Percentiles rank a stretch among this genome's conserved stretches.
Evolutionary conservation across 1,284 basidiomycete genomes (phyloP).

Genomic region (Phellopilus nigrolimitatus): DNA sequence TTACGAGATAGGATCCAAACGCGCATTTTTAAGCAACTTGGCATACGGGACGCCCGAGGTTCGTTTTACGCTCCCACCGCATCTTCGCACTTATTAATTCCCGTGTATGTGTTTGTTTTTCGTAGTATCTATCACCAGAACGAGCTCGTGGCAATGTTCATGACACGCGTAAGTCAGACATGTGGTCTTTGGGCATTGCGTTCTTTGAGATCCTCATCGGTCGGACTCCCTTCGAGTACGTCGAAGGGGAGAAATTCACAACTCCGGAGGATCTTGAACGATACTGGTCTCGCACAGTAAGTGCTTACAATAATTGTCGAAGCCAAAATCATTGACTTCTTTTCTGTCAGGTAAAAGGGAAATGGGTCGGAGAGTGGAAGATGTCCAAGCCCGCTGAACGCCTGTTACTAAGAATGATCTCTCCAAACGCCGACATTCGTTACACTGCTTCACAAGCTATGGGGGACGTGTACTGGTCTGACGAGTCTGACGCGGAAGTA

Average conservation of each 20-base stretch:
- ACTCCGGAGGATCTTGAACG: slow-evolving; percentile 77
- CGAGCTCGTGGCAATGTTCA: slow-evolving; percentile 81
- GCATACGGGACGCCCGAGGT: slow-evolving; percentile 90
- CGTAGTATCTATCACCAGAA: slow-evolving; percentile 82
- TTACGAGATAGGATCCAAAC: slow-evolving; percentile 54
- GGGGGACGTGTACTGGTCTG: slow-evolving; percentile 62
- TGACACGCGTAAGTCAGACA: slow-evolving; percentile 88
- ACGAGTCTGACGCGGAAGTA: slow-evolving; percentile 16
- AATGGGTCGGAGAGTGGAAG: slow-evolving; percentile 79
- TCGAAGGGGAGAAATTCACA: slow-evolving; percentile 76
- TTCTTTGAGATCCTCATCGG: slow-evolving; percentile 91
- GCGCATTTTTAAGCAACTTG: slow-evolving; percentile 77
- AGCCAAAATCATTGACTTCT: slow-evolving; percentile 1
- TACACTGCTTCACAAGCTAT: slow-evolving; percentile 64
- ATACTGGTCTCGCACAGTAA: slow-evolving; percentile 79
- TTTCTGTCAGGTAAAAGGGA: slow-evolving; percentile 55
- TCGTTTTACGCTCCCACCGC: slow-evolving; percentile 20
- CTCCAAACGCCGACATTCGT: slow-evolving; percentile 68
- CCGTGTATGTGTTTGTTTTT: not conserved
- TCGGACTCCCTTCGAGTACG: slow-evolving; percentile 85
- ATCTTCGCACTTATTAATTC: not conserved
- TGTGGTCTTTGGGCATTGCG: slow-evolving; percentile 90
- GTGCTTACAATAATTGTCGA: slow-evolving; percentile 23
- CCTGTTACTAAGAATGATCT: slow-evolving; percentile 70
- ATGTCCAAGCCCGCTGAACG: slow-evolving; percentile 64